Evolutionary conservation across 352 stramenopile genomes (phyloP), one percentile per base, ranked within the genome.

Genomic region (Phytophthora palmivora): DNA sequence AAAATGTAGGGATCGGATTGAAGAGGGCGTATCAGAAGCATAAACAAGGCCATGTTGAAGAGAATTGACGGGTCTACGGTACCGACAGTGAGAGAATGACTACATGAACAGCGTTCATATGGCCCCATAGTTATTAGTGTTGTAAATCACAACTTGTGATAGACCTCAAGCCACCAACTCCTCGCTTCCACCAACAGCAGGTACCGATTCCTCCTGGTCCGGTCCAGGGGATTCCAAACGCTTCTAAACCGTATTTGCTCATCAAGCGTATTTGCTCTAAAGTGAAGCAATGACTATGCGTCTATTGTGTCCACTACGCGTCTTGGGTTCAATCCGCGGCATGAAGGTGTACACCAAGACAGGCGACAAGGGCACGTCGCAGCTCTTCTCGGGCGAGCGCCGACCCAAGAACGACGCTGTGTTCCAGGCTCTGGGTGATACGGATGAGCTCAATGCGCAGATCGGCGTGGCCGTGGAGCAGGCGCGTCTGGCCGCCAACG

Each of bases 301-400:
- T 39, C 24, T 6, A 28, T 51, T 70, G 49, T 34, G 42, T 19
- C 8, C 42, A 38, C 34, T 54, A 21, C 24, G 24, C n/a, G n/a
- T 28, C 24, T 18, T 57, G 28, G 16, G 36, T 10, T 47, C 47
- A 24, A 30, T 36, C 32, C 57, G 72, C 24, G 47, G 69, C 52
- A 92, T 95, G 82, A 96, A 96, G 68, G 87, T 97, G 46, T 98
- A 98, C 80, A 98, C 92, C 33, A 93, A 94, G 53, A 97, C 91
- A 0, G 92, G 92, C 37, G 92, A 98, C 72, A 98, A 97, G 62
- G 92, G 91, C 47, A 95, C 88, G 54, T 97, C 91, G 42, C 88
- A 92, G 67, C 82, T 97, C 48, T 97, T 96, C 72, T 97, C 92
- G 52, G 90, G 91, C 48, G 88, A 97, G 73, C 83, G 89, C 16